Conservation (phyloP, 129 eudicot species). For the Saussurea involucrata region DNA sequence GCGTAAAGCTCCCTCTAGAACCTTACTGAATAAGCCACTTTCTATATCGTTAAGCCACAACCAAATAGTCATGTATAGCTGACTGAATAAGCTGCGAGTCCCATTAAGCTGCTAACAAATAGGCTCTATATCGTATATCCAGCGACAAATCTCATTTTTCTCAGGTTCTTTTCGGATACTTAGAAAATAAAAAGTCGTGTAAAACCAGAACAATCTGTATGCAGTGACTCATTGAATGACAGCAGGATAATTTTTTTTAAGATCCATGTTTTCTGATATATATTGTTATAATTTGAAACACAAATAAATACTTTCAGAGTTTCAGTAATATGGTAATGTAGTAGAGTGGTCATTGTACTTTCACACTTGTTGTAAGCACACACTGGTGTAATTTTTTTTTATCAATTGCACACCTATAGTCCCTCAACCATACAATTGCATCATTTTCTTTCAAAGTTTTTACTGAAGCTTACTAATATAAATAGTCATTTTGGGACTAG, state of each 20-base stretch:
- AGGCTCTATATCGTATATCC: not conserved
- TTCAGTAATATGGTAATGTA: not conserved
- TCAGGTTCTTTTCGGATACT: not conserved
- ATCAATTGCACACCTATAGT: not conserved
- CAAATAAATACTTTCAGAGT: not conserved
- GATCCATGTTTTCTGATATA: not conserved
- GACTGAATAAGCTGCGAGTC: too few relatives aligned
- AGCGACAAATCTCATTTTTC: not conserved
- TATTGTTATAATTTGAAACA: not conserved
- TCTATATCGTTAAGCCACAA: too few relatives aligned
- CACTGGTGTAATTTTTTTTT: too few relatives aligned
- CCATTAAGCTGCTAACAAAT: too few relatives aligned
- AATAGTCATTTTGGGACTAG: conserved; percentile 3
- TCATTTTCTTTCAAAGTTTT: not conserved
- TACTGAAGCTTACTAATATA: not conserved
- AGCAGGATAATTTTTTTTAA: not conserved
- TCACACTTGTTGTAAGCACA: not conserved
- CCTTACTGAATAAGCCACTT: too few relatives aligned
- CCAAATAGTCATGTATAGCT: too few relatives aligned
- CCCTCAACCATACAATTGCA: not conserved
- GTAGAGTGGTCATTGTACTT: not conserved
- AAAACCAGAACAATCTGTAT: not conserved
- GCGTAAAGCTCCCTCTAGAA: too few relatives aligned
- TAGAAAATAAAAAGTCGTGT: not conserved
- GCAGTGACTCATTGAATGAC: not conserved